These are phyloP conservation scores for Corymbia calophylla DNA, from an alignment of 441 rosid genomes.

Conservation along the genomic window DNA sequence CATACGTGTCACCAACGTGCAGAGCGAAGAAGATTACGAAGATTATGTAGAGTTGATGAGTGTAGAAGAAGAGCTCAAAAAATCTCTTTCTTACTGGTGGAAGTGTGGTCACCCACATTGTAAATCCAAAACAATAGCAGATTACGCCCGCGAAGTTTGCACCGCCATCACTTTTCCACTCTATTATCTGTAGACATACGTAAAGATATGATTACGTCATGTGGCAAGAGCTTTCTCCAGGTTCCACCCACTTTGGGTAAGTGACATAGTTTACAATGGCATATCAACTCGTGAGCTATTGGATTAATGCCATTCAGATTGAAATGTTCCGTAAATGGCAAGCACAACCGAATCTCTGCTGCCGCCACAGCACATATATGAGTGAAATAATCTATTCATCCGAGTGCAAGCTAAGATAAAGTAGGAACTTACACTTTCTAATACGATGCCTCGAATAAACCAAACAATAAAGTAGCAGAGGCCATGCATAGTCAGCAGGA, in stretches of 20 bases:
- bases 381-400: neutral
- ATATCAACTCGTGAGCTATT: neutral
- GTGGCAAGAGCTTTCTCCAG: neutral
- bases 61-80: conserved; percentile 2
- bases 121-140: neutral
- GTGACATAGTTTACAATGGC: neutral
- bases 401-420: neutral
- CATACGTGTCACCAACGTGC: neutral
- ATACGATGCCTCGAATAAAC: conserved; percentile 37
- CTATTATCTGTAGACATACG: neutral
- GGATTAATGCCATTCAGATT: neutral
- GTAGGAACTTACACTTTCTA: conserved; percentile 39
- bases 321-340: neutral
- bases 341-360: neutral
- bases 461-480: conserved; percentile 41
- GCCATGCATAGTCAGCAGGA: conserved; percentile 56
- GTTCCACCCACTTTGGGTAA: neutral
- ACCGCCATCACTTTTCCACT: neutral
- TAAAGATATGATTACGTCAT: neutral
- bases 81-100: neutral
- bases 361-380: neutral
- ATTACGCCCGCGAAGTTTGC: neutral
- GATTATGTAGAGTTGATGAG: neutral
- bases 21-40: neutral
- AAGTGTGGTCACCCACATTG: neutral